These are phyloP conservation scores for Chaetoceros tenuissimus DNA, from an alignment of 108 stramenopile species.

Conservation along the genomic window DNA sequence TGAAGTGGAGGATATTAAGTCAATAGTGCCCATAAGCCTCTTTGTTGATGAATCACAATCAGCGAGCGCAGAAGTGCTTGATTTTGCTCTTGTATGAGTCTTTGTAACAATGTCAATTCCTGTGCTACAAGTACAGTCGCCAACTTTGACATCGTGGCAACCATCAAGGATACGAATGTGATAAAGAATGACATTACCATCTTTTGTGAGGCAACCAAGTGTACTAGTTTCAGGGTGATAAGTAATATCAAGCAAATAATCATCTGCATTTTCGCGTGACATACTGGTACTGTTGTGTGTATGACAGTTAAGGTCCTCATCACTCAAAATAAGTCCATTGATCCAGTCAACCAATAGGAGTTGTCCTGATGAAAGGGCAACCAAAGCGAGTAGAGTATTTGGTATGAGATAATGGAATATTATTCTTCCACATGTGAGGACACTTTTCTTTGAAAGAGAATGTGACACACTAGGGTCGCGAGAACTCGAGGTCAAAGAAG, in stretches of 20 bases:
- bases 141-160: neutral
- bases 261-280: neutral
- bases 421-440: neutral
- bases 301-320: neutral
- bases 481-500: neutral
- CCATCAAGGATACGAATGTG: neutral
- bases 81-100: neutral
- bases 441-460: neutral
- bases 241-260: neutral
- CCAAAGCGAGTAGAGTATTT: neutral
- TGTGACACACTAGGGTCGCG: no score
- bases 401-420: neutral
- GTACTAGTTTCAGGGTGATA: neutral
- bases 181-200: neutral
- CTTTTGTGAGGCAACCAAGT: neutral
- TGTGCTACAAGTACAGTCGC: neutral
- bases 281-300: neutral
- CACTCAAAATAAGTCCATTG: neutral
- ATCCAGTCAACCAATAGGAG: neutral
- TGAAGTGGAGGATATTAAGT: neutral
- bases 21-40: neutral
- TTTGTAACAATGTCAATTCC: neutral
- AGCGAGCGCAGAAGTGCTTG: neutral
- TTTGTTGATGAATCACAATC: neutral
- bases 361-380: neutral